Evolutionary conservation across 139 green algal species (phyloP).

Genomic region (Dunaliella primolecta): DNA sequence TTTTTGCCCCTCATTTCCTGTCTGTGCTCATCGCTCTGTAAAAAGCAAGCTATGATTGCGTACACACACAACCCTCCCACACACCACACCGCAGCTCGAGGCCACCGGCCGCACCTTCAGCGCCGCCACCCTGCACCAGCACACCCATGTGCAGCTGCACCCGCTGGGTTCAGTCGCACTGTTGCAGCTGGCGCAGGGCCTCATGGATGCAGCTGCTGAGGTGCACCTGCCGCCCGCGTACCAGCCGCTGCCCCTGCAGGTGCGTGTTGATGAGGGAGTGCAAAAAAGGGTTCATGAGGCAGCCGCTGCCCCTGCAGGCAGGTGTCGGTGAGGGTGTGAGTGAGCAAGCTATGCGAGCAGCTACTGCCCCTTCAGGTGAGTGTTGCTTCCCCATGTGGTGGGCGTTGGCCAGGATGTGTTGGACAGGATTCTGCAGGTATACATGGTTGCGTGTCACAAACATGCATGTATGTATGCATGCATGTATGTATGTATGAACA

Average conservation of each 20-base stretch:
- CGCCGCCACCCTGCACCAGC: not conserved
- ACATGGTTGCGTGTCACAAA: too few relatives aligned
- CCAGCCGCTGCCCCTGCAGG: not conserved
- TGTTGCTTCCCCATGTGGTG: too few relatives aligned
- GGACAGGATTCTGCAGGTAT: too few relatives aligned
- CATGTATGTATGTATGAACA: not conserved
- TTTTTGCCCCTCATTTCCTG: too few relatives aligned
- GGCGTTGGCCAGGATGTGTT: too few relatives aligned
- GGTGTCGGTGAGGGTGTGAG: too few relatives aligned
- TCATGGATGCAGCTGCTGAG: conserved; percentile 1
- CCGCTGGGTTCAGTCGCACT: not conserved
- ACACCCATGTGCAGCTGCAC: not conserved
- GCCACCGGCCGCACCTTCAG: conserved; percentile 3
- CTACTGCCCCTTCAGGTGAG: too few relatives aligned
- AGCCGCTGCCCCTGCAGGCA: too few relatives aligned
- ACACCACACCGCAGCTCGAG: not conserved
- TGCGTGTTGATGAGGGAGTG: too few relatives aligned
- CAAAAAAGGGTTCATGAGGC: too few relatives aligned
- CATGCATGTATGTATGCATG: not conserved
- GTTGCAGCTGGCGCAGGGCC: conserved; percentile 6
- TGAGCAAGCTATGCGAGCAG: too few relatives aligned
- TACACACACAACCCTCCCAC: not conserved
- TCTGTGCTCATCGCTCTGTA: not conserved
- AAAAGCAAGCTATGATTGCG: not conserved
- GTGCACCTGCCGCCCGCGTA: not conserved